Evolutionary conservation across 805 yeast species (phyloP).

Genomic region (Wickerhamia fluorescens): DNA sequence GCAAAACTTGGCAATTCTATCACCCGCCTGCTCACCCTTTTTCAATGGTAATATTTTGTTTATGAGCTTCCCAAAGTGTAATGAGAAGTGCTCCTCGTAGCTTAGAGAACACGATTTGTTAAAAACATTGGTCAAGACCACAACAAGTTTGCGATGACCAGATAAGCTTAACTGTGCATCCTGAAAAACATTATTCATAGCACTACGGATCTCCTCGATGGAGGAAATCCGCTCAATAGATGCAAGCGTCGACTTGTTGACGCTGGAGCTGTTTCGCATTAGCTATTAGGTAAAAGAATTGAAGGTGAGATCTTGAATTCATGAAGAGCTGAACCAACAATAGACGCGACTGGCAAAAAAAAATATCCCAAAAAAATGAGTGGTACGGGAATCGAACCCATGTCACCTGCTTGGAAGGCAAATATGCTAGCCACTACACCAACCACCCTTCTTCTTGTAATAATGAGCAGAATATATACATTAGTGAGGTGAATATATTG

Average conservation of each 20-base stretch:
- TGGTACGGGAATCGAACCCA: conserved; percentile 93
- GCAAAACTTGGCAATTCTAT: conserved; percentile 68
- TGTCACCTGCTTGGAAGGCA: conserved; percentile 93
- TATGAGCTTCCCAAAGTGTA: conserved; percentile 51
- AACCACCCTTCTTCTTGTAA: conserved; percentile 78
- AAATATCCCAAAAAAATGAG: conserved; percentile 40
- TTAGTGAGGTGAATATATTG: too few species aligned
- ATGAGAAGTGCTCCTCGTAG: conserved; percentile 52
- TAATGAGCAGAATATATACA: too few species aligned
- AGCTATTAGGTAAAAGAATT: neutral
- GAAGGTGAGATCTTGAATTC: conserved; percentile 1
- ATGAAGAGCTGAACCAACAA: neutral
- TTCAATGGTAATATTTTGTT: conserved; percentile 62
- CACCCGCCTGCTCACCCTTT: conserved; percentile 65
- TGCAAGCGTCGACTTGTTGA: conserved; percentile 7
- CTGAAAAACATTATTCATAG: conserved; percentile 66
- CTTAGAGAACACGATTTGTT: conserved; percentile 45
- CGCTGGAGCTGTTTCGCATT: neutral
- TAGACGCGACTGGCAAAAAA: too few species aligned
- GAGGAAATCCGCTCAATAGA: conserved; percentile 14
- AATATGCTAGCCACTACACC: conserved; percentile 89
- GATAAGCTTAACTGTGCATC: conserved; percentile 71
- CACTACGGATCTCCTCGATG: conserved; percentile 20
- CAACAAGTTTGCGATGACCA: conserved; percentile 69
- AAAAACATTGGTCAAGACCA: conserved; percentile 54